Evolutionary conservation across 768 basidiomycete species (phyloP), one percentile per base, ranked within the genome.

Genomic region (Punctularia strigosozonata): DNA sequence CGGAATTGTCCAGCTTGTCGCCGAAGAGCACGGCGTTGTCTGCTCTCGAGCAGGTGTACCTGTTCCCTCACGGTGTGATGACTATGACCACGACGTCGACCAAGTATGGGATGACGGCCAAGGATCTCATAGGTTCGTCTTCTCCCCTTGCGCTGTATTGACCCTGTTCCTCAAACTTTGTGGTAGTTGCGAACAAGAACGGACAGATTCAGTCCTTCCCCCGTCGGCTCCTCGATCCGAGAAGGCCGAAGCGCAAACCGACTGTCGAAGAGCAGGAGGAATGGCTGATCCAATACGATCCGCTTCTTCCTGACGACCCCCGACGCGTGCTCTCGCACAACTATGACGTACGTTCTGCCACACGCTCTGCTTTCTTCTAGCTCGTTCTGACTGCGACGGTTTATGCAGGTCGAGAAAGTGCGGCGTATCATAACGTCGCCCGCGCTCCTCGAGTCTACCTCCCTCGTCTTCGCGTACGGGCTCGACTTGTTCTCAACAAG

Each of bases 401-500:
- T 43, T 36, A n/a, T 31, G 18, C 49, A 88, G 84, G 73, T 90
- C 23, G 70, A 75, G 12, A 75, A 77, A 37, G 67, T 77, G n/a
- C 67, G 69, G 28, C 62, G 65, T 14, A 79, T 98, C 35, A 48
- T 82, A 13, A 80, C 91, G 2, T 71, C 87, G 0, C 86, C 92
- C 0, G 78, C 91, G 1, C 68, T 87, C 2, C 73, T 95, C 19
- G 94, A 98, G 58, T 92, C 89, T 4, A 97, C 90, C 0, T 90
- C 90, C 0, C 60, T 97, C 5, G 73, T 97, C 20, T 77, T 97
- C 51, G 75, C 79, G 1, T 78, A 80, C 50, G 92, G 94, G 4
- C 67, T 91, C 6, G 94, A 98, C 59, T 66, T 97, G 46, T 97
- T 97, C 70, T 63, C 78, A 20, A 87, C 87, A 8, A 74, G 89